These are phyloP conservation scores for Ophiocordyceps polyrhachis-furcata DNA, from an alignment of 2,329 filamentous ascomycete genomes.

Conservation along the genomic window DNA sequence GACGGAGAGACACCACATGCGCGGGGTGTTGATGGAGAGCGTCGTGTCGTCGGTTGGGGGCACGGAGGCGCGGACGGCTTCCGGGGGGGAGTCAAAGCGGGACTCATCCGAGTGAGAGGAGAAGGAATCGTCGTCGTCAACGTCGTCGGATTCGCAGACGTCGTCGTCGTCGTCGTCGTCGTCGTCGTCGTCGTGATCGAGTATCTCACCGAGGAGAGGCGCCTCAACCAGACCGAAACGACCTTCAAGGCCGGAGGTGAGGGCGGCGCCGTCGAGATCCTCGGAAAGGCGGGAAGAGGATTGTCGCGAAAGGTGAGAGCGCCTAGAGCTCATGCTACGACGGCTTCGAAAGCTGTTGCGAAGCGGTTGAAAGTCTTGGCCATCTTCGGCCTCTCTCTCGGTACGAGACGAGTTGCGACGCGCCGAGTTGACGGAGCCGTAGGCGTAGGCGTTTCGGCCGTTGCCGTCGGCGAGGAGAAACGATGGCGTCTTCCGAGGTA, in stretches of 20 bases:
- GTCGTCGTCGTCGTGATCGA: constrained; percentile 23
- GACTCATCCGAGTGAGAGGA: constrained; percentile 35
- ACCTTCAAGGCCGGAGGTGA: constrained; percentile 34
- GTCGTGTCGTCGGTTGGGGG: constrained; percentile 55
- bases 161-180: constrained; percentile 48
- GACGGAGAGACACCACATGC: constrained; percentile 71
- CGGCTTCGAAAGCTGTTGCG: constrained; percentile 11
- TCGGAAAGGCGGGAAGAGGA: constrained; percentile 21
- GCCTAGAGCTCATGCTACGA: constrained; percentile 14
- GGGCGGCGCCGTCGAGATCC: constrained; percentile 29
- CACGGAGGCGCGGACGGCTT: constrained; percentile 65
- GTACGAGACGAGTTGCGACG: constrained; percentile 16
- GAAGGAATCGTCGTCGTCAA: constrained; percentile 25
- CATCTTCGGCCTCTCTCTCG: constrained; percentile 14
- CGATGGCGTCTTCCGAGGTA: constrained; percentile 17
- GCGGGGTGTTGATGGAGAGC: constrained; percentile 71
- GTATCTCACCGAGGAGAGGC: constrained; percentile 24
- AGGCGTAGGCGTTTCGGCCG: background rate
- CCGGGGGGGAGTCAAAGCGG: constrained; percentile 60
- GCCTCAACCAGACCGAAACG: constrained; percentile 32
- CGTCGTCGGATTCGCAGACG: constrained; percentile 34
- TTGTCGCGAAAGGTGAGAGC: constrained; percentile 11
- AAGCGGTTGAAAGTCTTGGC: constrained; percentile 12
- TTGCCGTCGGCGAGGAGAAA: constrained; percentile 5
- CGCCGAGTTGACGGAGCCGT: constrained; percentile 9